A percentile compares a stretch with the other conserved stretches of the same genome.
Conservation (phyloP, 1,284 basidiomycete species). For the Ustilago sp. region DNA sequence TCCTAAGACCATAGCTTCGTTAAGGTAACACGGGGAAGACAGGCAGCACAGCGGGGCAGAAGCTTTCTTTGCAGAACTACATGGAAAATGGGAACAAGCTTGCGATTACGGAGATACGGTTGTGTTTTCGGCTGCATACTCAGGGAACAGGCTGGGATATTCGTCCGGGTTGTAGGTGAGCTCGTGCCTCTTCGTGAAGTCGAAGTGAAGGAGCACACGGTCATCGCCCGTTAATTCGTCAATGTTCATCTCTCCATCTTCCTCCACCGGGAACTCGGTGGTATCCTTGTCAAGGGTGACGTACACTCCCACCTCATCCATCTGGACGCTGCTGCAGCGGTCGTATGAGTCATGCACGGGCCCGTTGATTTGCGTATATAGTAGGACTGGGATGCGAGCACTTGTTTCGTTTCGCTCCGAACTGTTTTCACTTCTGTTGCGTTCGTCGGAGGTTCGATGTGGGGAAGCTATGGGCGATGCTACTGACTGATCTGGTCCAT, state of each 20-base stretch:
- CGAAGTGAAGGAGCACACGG: constrained; percentile 24
- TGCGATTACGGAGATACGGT: too few species aligned
- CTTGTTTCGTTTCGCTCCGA: neutral
- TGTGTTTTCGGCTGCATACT: neutral
- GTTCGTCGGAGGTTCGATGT: too few species aligned
- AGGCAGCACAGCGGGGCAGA: constrained; percentile 1
- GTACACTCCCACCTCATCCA: constrained; percentile 40
- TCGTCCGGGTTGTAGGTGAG: neutral
- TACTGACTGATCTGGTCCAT: neutral
- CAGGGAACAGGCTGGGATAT: neutral
- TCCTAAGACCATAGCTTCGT: neutral
- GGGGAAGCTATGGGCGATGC: neutral
- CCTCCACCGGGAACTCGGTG: neutral
- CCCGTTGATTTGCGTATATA: constrained; percentile 16
- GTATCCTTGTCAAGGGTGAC: constrained; percentile 14
- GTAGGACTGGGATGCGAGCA: constrained; percentile 11
- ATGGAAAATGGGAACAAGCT: neutral
- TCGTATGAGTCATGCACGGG: constrained; percentile 5
- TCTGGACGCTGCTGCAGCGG: constrained; percentile 46
- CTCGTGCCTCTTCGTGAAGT: constrained; percentile 24
- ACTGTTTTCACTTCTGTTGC: neutral
- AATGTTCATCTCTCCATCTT: neutral
- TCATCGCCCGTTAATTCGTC: neutral
- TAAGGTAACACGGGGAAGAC: neutral
- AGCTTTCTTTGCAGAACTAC: neutral